These are phyloP conservation scores for Erysimum cheiri DNA, from an alignment of 441 rosid species.

Conservation along the genomic window DNA sequence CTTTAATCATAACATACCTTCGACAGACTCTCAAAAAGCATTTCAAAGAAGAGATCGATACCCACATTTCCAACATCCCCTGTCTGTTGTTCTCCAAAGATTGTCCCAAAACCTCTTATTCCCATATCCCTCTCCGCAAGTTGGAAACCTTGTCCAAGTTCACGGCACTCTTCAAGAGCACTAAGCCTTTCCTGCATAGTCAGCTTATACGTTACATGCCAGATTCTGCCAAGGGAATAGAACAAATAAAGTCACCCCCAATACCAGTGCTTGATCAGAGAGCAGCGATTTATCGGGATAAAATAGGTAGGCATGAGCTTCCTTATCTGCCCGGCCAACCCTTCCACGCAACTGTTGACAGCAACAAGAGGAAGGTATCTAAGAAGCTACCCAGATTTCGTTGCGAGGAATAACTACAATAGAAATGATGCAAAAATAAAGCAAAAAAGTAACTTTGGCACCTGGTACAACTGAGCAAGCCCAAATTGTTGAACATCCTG, in stretches of 20 bases:
- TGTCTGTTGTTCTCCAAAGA: conserved; percentile 98
- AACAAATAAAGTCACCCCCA: conserved; percentile 32
- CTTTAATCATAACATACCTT: conserved; percentile 57
- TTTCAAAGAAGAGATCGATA: conserved; percentile 95
- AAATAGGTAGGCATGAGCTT: conserved; percentile 95
- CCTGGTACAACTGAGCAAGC: conserved; percentile 96
- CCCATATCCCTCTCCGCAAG: conserved; percentile 99
- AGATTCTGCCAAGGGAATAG: conserved; percentile 22
- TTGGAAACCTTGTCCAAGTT: conserved; percentile 99
- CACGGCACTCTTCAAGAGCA: conserved; percentile 90
- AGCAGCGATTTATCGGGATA: conserved; percentile 83
- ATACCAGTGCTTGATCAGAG: conserved; percentile 84
- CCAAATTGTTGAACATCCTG: conserved; percentile 99
- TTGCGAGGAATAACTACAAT: conserved; percentile 13
- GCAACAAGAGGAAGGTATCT: conserved; percentile 30
- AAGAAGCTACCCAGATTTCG: conserved; percentile 33
- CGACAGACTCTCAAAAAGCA: conserved; percentile 97
- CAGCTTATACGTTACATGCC: conserved; percentile 42
- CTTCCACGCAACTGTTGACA: conserved; percentile 89
- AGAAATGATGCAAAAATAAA: conserved; percentile 26
- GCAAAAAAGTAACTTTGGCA: conserved; percentile 43
- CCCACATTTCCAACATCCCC: conserved; percentile 99
- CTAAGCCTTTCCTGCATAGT: conserved; percentile 84
- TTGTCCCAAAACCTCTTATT: conserved; percentile 96
- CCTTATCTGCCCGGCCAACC: conserved; percentile 98